phyloP scores from a whole-genome alignment of 2,329 filamentous ascomycete species.

The Neurospora sp. region DNA sequence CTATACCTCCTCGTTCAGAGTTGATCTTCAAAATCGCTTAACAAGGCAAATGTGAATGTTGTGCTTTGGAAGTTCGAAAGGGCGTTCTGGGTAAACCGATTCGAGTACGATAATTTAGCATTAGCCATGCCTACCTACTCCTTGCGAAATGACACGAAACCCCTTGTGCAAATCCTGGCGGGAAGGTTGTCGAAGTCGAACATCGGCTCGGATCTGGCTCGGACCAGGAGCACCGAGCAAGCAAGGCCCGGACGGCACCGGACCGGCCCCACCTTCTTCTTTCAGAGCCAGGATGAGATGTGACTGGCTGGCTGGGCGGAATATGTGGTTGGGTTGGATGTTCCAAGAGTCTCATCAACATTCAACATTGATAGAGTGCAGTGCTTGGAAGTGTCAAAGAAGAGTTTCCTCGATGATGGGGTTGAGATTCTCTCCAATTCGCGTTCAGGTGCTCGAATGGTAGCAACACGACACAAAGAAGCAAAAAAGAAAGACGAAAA shows the following conservation, averaged over 20 bases:
- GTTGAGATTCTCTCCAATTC: background rate
- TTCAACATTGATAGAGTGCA: background rate
- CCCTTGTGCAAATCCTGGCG: background rate
- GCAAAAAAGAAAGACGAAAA: background rate
- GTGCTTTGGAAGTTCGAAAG: background rate
- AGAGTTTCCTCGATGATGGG: background rate
- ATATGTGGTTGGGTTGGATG: background rate
- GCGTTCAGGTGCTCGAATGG: background rate
- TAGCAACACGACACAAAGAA: background rate
- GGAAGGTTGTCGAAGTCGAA: background rate
- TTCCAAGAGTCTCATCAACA: background rate
- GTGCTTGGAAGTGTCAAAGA: background rate
- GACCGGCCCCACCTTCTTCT: background rate
- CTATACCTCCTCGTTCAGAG: background rate
- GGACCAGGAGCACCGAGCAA: background rate
- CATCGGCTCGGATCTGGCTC: background rate
- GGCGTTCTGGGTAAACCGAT: background rate
- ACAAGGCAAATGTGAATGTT: background rate
- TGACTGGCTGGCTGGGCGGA: background rate
- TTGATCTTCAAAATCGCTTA: background rate
- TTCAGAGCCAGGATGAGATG: background rate
- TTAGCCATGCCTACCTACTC: background rate
- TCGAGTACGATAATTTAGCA: background rate
- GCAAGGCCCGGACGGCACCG: background rate
- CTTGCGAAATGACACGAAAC: background rate